Base-by-base conservation (phyloP, 352 stramenopile genomes). In the Phytophthora aleatoria region DNA sequence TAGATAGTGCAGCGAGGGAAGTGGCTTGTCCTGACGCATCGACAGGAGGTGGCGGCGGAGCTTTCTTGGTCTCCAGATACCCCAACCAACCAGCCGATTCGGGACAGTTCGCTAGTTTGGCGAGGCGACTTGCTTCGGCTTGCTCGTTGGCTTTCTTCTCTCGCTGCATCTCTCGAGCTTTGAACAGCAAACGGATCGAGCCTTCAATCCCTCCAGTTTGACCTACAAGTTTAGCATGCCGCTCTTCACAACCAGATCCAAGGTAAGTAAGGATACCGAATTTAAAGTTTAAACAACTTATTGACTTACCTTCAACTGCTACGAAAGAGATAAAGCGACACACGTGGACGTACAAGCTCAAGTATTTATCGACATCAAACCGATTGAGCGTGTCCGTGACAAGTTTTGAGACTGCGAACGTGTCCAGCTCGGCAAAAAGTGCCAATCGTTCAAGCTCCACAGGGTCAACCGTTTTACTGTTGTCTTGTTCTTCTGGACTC, bases 281-380 rank as follows among this genome's bases (percentile, higher is more conserved):
- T 20, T 20, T 20, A 20, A 20, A 20, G 20, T 20, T 20, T 20
- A 47, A 35, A 45, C 9, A 31, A 38, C 26, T 30, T 13, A 39
- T 36, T 27, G 30, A 26, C 61, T 48, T 71, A 80, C 77, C 75
- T 73, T 81, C 72, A 12, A 78, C 45, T 9, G 81, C 77, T 39
- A 89, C 73, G 38, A 83, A 87, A 33, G 77, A 77, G 50, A 89
- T 80, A 59, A 88, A 90, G 41, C 81, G 75, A 50, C 77, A 85
- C 4, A 83, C 67, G 54, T 89, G 77, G 4, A 90, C 64, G 60
- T 87, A 90, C 48, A 90, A 49, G 42, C 61, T 70, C 39, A 86
- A 60, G 48, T 81, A 87, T 47, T 71, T 68, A 45, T 87, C 71
- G 28, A 87, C 81, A 36, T 86, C 76, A 49, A 89, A 90, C 24